Evolutionary conservation across 1,284 basidiomycete genomes (phyloP), one percentile per base, ranked within the genome.

Genomic region (Heterobasidion parviporum): DNA sequence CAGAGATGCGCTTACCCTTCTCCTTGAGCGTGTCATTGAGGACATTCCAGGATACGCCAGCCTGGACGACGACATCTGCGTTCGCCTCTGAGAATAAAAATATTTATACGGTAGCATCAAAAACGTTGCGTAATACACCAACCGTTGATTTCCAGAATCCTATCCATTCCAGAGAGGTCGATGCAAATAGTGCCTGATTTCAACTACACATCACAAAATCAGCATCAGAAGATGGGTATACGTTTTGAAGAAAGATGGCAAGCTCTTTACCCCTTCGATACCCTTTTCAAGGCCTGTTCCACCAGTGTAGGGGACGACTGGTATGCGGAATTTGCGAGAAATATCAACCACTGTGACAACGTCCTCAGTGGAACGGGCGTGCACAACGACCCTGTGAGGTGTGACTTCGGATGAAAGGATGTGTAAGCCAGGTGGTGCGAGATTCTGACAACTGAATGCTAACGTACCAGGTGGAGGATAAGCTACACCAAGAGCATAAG

Each of bases 21-120:
- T 85, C 80, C 59, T 81, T 82, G 18, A 97, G 76, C 8, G 80
- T 74, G 18, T 75, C 74, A 65, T 98, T 98, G 56, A 98, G 81
- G 55, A 90, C 89, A 66, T 95, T 92, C 92, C 94, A 98, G 41
- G 83, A 79, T 35, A 87, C 80, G 6, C 94, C 94, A 43, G 92
- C 74, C 70, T 94, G 91, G 57, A 87, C 89, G 9, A 82, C 75
- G 44, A 91, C 74, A 66, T 94, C 92, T 7, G 83, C 82, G 62
- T 87, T 84, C 3, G 69, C 71, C 65, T 78, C 80, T 82, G 58
- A 46, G 52, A 46, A 33, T 32, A 54, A 2, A 26, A 3, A 26
- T 26, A 26, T 26, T 26, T 26, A 26, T 26, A 26, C 26, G 26
- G 26, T 26, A 26, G 26, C 26, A 26, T 26, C 26, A 26, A 26